Evolutionary conservation across 73 alveolate genomes (phyloP), one percentile per base, ranked within the genome.

Genomic region (Paramecium tetraurelia): DNA sequence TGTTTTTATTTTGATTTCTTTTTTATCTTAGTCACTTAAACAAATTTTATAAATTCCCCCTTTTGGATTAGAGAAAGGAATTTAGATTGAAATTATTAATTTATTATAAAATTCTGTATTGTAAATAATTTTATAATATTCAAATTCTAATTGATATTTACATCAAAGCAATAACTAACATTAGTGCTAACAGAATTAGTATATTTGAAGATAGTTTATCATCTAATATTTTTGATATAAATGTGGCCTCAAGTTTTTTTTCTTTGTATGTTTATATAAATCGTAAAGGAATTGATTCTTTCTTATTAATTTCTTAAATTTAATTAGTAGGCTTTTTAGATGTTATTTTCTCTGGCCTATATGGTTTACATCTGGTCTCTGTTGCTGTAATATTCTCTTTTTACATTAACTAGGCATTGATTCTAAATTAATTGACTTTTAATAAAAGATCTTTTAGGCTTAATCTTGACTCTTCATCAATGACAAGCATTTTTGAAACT

Each of bases 381-480:
- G 29, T 53, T 18, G 69, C 31, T n/a, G 69, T 53, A 22, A 53
- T 53, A 18, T 53, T 53, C 35, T 53, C 69, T 18, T 53, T 53
- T 53, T 53, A 53, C 69, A 53, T 16, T 12, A 53, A 53, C 9
- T 53, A 53, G 5, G 69, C 69, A 18, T 53, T 53, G 3, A n/a
- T 53, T 18, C 69, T 20, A 53, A 53, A 53, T 53, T 18, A 53
- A 53, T 53, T 53, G 35, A 53, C 84, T 63, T 63, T 85, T 6
- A 57, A 11, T 63, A 86, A 22, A 5, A 86, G 43, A n/a, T 86
- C 93, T 44, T 86, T 77, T 33, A 72, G 11, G 12, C 88, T 43
- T 33, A 86, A 58, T 86, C 93, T 86, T 22, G 36, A 24, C 20
- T 86, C 75, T 63, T 86, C 93, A 36, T 86, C 87, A 1, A 86